Evolutionary conservation across 306 rosid species (phyloP), one percentile per base, ranked within the genome.

Genomic region (Geum urbanum): DNA sequence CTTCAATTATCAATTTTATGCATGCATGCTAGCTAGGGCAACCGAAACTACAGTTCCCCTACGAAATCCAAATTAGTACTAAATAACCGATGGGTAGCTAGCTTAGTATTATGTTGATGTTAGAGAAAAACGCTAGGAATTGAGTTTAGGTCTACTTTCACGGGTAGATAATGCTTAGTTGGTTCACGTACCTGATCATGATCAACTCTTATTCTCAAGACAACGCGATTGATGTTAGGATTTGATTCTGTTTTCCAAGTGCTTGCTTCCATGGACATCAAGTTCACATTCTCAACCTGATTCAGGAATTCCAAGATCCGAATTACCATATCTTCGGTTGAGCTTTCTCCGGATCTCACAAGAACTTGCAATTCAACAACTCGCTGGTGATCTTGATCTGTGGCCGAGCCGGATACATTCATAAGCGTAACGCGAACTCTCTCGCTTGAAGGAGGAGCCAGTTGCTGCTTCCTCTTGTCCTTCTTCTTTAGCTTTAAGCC

Each of bases 241-340:
- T 46, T 66, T 67, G 82, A 76, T 69, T 81, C 75, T 49, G 74
- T 76, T 63, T 57, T 19, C 77, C 71, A 74, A 18, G 89, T 63
- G 39, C 81, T 88, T 63, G 92, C 86, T 4, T 73, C 81, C 89
- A 92, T 79, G 72, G 96, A 85, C 72, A 84, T 7, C 76, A 92
- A 78, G 74, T 75, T 85, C 49, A 90, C 67, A 22, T 78, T 80
- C 43, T 66, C 50, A 63, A 47, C 82, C 52, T 18, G 83, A 67
- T 78, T 92, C 69, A 92, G 73, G 84, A 92, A 86, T 70, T 80
- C 96, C 81, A 92, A 71, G 41, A 90, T 71, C 3, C 86, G 79
- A 63, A 90, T 86, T 69, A 82, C 55, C 4, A 83, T 11, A 76
- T 88, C 89, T 50, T 67, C 83, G 18, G 80, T 77, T 8, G 82